Conservation (phyloP, 257 asterid genomes). For the Thymus quinquecostatus region DNA sequence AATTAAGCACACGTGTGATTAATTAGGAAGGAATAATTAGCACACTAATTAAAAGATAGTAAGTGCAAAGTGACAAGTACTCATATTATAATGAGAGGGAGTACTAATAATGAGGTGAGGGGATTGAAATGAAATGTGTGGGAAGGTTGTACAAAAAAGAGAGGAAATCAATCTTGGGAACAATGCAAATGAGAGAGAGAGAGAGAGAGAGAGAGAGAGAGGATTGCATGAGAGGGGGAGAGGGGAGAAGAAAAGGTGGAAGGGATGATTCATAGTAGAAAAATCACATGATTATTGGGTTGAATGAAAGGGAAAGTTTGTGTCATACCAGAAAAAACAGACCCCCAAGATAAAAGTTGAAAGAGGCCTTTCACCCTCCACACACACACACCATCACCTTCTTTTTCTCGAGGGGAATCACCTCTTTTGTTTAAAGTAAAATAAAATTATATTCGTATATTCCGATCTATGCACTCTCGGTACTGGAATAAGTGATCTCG, state of each 20-base stretch:
- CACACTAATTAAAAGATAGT: not conserved
- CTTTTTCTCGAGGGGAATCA: not conserved
- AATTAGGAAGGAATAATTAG: not conserved
- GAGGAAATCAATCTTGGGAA: conserved; percentile 40
- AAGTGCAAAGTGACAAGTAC: not conserved
- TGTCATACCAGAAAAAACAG: conserved; percentile 38
- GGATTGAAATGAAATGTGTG: conserved; percentile 15
- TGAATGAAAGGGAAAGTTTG: conserved; percentile 32
- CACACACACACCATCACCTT: not conserved
- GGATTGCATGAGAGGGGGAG: conserved; percentile 34
- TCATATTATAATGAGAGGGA: not conserved
- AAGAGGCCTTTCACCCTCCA: conserved; percentile 44
- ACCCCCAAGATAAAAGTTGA: conserved; percentile 46
- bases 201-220: conserved; percentile 2
- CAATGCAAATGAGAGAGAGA: conserved; percentile 25
- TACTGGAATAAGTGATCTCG: no score
- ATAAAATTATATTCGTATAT: no score
- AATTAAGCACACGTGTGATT: not conserved
- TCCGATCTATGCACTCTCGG: no score
- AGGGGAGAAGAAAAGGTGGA: not conserved
- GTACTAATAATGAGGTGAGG: conserved; percentile 26
- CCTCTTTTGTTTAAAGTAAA: no score
- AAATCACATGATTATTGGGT: conserved; percentile 30
- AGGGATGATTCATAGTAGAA: conserved; percentile 29
- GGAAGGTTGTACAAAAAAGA: conserved; percentile 18